Conservation (phyloP, 208 protist species). For the Leishmania lainsoni region DNA sequence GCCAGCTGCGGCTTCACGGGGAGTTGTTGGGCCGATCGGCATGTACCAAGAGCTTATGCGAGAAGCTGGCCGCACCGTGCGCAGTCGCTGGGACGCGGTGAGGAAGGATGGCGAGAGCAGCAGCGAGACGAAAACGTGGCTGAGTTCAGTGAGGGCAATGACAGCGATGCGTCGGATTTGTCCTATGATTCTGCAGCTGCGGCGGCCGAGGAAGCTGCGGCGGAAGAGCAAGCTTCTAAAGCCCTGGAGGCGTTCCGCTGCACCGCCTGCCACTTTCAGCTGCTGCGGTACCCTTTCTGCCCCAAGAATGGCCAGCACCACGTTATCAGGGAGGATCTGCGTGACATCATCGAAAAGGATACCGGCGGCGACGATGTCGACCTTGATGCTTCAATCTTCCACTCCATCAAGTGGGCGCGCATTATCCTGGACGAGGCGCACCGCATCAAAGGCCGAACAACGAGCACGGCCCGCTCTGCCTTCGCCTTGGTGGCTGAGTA, state of each 20-base stretch:
- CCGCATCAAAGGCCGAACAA: conserved; percentile 91
- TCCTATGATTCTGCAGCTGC: conserved; percentile 39
- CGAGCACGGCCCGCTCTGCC: conserved; percentile 82
- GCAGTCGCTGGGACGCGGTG: conserved; percentile 76
- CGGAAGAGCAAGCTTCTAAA: conserved; percentile 29
- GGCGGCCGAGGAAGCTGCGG: conserved; percentile 36
- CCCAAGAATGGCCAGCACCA: conserved; percentile 89
- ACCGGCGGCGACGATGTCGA: conserved; percentile 78
- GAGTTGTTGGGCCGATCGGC: conserved; percentile 78
- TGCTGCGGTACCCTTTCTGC: conserved; percentile 84
- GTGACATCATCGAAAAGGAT: conserved; percentile 76
- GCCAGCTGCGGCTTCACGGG: conserved; percentile 16
- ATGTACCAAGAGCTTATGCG: conserved; percentile 92
- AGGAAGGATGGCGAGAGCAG: conserved; percentile 28
- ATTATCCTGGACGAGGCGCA: conserved; percentile 95
- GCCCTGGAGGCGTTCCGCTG: conserved; percentile 58
- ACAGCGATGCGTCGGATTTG: conserved; percentile 15
- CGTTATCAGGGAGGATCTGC: conserved; percentile 60
- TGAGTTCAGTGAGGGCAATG: conserved; percentile 3
- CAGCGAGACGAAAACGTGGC: conserved; percentile 22
- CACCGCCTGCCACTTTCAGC: conserved; percentile 71
- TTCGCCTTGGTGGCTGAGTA: conserved; percentile 81
- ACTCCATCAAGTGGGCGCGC: conserved; percentile 84
- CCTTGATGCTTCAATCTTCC: conserved; percentile 69
- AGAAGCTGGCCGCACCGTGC: conserved; percentile 83